Evolutionary conservation across 2,329 filamentous ascomycete species (phyloP).

Genomic region (Aspergillus costaricaensis): DNA sequence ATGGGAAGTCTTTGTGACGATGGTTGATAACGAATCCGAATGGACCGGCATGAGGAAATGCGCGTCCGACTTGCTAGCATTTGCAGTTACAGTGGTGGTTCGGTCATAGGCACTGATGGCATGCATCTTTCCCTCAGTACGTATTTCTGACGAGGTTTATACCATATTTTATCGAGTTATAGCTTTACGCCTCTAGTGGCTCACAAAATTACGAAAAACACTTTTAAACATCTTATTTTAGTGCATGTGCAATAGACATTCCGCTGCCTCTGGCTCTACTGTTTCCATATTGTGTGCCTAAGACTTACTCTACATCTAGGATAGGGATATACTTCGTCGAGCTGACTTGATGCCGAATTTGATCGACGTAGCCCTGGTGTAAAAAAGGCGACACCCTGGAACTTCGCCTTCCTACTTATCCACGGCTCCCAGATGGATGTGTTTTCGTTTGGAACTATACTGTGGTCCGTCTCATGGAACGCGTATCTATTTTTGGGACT

Average conservation of each 20-base stretch:
- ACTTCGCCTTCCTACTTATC: neutral
- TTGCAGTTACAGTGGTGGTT: slow-evolving; percentile 31
- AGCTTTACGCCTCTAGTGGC: slow-evolving; percentile 14
- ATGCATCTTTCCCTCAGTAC: slow-evolving; percentile 38
- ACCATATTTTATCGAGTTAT: slow-evolving; percentile 26
- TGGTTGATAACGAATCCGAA: slow-evolving; percentile 22
- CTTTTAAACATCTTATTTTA: neutral
- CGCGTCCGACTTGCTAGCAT: slow-evolving; percentile 17
- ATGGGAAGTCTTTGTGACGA: slow-evolving; percentile 20
- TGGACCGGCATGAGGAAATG: slow-evolving; percentile 15
- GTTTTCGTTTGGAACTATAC: neutral
- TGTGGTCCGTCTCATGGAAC: neutral
- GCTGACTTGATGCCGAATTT: neutral
- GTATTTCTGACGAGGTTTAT: slow-evolving; percentile 32
- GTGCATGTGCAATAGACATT: neutral
- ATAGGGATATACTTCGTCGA: neutral
- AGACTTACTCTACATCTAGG: too few relatives aligned
- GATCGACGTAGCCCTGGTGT: neutral
- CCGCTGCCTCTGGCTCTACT: neutral
- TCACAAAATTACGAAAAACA: slow-evolving; percentile 9
- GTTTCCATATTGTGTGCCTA: neutral
- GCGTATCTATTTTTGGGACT: neutral
- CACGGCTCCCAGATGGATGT: neutral
- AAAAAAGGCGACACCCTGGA: neutral
- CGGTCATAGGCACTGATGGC: slow-evolving; percentile 30